Percentiles rank a stretch among this genome's conserved stretches.
Evolutionary conservation across 345 rosid genomes (phyloP).

Genomic region (Dipteronia dyeriana): DNA sequence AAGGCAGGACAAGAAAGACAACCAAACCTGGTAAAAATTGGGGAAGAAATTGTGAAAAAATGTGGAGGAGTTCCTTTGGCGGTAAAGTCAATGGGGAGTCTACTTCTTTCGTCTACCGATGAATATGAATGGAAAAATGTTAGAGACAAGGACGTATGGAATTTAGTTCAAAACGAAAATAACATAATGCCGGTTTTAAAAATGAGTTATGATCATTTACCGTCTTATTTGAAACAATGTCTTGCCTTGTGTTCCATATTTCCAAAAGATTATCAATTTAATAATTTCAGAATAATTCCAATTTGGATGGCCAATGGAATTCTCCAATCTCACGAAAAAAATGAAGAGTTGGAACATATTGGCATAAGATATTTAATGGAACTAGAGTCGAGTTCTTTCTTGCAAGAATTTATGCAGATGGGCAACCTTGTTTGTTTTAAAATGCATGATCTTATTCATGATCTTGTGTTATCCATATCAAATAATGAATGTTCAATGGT

Average conservation of each 20-base stretch:
- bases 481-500: not conserved
- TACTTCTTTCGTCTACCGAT: not conserved
- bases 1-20: not conserved
- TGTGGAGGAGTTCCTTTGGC: constrained; percentile 17
- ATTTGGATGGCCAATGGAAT: no score
- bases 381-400: no score
- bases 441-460: constrained; percentile 26
- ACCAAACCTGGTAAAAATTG: not conserved
- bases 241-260: no score
- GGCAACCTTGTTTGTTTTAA: not conserved
- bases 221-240: not conserved
- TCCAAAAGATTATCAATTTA: no score
- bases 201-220: not conserved
- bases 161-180: not conserved
- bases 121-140: not conserved
- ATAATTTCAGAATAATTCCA: no score
- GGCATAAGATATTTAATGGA: no score
- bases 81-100: constrained; percentile 3
- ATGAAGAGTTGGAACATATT: no score
- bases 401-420: no score
- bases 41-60: constrained; percentile 10
- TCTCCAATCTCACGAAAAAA: no score
- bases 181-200: not conserved
- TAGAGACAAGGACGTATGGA: constrained; percentile 18
- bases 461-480: not conserved